Base-by-base conservation (phyloP, 352 stramenopile species). In the Globisporangium mamillatum region DNA sequence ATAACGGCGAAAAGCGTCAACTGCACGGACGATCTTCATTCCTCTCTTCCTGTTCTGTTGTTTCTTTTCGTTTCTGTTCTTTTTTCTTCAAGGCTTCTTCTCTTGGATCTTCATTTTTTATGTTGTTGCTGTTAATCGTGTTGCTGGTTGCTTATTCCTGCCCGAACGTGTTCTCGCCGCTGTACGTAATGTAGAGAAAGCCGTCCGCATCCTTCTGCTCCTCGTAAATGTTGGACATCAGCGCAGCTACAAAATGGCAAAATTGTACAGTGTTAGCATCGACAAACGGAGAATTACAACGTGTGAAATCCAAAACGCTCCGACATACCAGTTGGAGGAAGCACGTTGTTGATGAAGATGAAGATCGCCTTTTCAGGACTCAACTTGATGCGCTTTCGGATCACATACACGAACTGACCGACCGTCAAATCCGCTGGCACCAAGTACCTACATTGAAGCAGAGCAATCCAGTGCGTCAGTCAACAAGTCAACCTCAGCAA, bases 121-220 rank as follows among this genome's bases (percentile, higher is more conserved):
- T 62, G 34, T 44, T 62, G n/a, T 8, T 67, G 36, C 44, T 24
- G 61, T 18, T 69, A 60, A 32, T 32, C 29, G 34, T 46, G 50
- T 29, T 69, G 60, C 60, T 58, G 56, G 69, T 36, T 60, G 64
- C 50, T 62, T 89, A 87, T 72, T 91, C 78, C 72, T 91, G 77
- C 62, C 98, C 98, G 83, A 99, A 99, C 54, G 97, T 99, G 75
- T 98, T 99, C 83, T 99, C 98, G 70, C 97, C 97, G 75, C 92
- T 98, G 88, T 99, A 99, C 72, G 97, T 98, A 80, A 99, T 98
- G 84, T 99, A 99, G 64, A 99, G 89, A 73, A 99, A 99, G 34
- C 97, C 97, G 57, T 98, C 94, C 70, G 98, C 94, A 77, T 99
- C 97, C 82, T 99, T 99, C 76, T 99, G 94, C 76, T 99, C 94